Evolutionary conservation across 2,329 filamentous ascomycete species (phyloP), one percentile per base, ranked within the genome.

Genomic region (Cytospora schulzeri): DNA sequence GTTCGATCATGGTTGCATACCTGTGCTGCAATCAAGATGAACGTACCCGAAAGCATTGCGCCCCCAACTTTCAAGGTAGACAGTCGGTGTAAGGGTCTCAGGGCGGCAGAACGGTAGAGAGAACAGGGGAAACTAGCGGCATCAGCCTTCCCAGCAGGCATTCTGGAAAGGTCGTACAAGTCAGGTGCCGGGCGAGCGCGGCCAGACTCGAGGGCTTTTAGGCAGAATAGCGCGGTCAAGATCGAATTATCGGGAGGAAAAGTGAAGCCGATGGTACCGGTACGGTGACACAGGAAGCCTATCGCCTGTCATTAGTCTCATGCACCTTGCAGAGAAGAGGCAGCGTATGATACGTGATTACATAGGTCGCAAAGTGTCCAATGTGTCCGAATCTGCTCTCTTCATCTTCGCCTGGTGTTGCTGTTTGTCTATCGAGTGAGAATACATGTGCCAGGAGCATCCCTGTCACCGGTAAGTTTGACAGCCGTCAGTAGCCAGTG

Each of bases 171-270:
- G 65, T 66, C n/a, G 50, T 51, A 66, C 62, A 55, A 29, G 50
- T 38, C 38, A 63, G 38, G 19, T 62, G 51, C 57, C 57, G 54
- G 54, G 54, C 57, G 58, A 56, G 31, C 26, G 33, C 28, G 28
- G 33, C 35, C 29, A 64, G 62, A 64, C 65, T 66, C 62, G 54
- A 66, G 35, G 31, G 57, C 29, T 56, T n/a, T n/a, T 33, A 59
- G 33, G 28, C 33, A 64, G 31, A 31, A 55, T 56, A 26, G 54
- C 60, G 62, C 58, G 38, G 58, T 57, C 19, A 48, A 53, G 55
- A 54, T 62, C 50, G 59, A 52, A 35, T 45, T 54, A 29, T n/a
- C 33, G 61, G 54, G 17, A 31, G 17, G 33, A 56, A 31, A 45
- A 38, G 45, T 41, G 28, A 64, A n/a, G 48, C 54, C 38, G 58